These are phyloP conservation scores for Epithemia pelagica DNA, from an alignment of 108 stramenopile genomes.

Conservation along the genomic window DNA sequence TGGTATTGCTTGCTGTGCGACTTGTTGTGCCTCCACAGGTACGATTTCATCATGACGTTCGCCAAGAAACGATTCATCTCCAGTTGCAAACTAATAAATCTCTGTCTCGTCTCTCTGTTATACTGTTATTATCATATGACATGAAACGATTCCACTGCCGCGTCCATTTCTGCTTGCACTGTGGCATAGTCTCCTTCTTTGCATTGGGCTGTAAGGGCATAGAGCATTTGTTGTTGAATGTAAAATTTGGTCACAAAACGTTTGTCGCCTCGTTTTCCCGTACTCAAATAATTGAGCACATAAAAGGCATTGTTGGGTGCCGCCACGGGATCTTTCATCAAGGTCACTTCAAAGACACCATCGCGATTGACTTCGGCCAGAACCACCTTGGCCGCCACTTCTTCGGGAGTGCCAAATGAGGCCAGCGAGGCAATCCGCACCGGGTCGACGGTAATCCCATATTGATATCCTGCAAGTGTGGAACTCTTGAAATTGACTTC, in stretches of 20 bases:
- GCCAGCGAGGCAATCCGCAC: constrained; percentile 54
- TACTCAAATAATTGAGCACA: constrained; percentile 55
- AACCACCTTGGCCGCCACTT: constrained; percentile 77
- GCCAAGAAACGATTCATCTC: too few species aligned
- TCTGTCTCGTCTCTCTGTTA: too few species aligned
- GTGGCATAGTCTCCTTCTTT: constrained; percentile 43
- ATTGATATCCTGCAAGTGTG: constrained; percentile 32
- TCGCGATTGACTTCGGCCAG: constrained; percentile 80
- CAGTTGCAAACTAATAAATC: too few species aligned
- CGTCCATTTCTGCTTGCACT: constrained; percentile 22
- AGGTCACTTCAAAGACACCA: constrained; percentile 74
- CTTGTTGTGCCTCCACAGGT: too few species aligned
- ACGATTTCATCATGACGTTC: too few species aligned
- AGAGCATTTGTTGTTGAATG: constrained; percentile 49
- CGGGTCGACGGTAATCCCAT: constrained; percentile 78
- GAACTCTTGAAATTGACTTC: constrained; percentile 47
- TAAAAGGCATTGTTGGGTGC: constrained; percentile 16
- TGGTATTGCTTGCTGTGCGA: not conserved
- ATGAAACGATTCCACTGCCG: constrained; percentile 25
- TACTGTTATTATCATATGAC: not conserved
- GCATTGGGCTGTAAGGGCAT: constrained; percentile 72
- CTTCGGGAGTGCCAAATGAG: constrained; percentile 74
- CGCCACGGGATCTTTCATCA: constrained; percentile 58
- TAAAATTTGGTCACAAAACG: constrained; percentile 59
- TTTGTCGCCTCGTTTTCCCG: constrained; percentile 69